phyloP scores from a whole-genome alignment of 805 yeast species.

The Saturnispora besseyi region DNA sequence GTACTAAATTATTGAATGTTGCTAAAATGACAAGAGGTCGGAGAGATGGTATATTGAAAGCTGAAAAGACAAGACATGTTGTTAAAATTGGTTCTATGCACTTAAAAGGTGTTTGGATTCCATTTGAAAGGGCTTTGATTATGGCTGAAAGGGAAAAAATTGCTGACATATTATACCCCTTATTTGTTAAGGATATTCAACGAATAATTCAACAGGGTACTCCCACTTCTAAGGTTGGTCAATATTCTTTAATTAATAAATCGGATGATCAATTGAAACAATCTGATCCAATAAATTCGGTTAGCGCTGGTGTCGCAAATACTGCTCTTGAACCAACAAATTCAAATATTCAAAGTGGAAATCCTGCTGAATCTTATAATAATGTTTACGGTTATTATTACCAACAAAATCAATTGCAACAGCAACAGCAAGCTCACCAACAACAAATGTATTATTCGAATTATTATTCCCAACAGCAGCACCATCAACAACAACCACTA shows the following conservation, averaged over 20 bases:
- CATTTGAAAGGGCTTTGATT: constrained; percentile 60
- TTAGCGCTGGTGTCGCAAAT: neutral
- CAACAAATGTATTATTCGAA: neutral
- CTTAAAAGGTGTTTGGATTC: constrained; percentile 69
- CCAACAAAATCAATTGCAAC: neutral
- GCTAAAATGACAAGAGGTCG: constrained; percentile 70
- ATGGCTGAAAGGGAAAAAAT: constrained; percentile 63
- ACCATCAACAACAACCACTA: neutral
- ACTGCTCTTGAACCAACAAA: neutral
- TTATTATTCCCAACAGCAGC: neutral
- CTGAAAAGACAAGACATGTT: constrained; percentile 59
- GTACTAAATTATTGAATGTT: constrained; percentile 59
- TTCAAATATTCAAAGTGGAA: neutral
- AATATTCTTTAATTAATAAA: constrained; percentile 12
- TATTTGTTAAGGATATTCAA: constrained; percentile 60
- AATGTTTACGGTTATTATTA: neutral
- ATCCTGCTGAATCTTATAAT: neutral
- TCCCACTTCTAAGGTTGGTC: constrained; percentile 23
- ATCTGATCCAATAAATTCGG: neutral
- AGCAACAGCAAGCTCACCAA: neutral
- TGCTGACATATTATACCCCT: constrained; percentile 47
- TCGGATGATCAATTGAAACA: neutral
- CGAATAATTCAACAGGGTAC: constrained; percentile 32
- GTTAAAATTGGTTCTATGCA: constrained; percentile 73
- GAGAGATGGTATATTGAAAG: constrained; percentile 59